Evolutionary conservation across 148 eudicot genomes (phyloP).

Genomic region (Vaccinium darrowii): DNA sequence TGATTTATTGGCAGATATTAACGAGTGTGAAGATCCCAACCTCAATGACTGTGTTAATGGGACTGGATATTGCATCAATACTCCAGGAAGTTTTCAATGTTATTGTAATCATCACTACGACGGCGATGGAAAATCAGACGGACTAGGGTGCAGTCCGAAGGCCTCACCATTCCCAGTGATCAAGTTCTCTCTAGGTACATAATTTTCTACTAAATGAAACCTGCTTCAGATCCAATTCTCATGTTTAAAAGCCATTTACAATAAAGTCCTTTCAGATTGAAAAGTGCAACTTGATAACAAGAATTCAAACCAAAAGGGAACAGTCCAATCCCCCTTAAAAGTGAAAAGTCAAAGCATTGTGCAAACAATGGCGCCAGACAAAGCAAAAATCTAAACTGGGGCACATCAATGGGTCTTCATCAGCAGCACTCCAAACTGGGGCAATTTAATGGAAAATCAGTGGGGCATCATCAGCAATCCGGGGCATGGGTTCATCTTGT

Average conservation of each 20-base stretch:
- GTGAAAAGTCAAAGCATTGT: too few species aligned
- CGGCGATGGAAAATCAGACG: slow-evolving; percentile 24
- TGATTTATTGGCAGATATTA: slow-evolving; percentile 13
- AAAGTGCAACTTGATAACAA: too few species aligned
- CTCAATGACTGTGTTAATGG: neutral
- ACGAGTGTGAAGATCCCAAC: slow-evolving; percentile 24
- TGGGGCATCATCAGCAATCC: too few species aligned
- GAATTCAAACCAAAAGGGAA: too few species aligned
- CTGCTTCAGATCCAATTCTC: neutral
- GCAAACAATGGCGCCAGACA: too few species aligned
- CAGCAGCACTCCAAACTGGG: too few species aligned
- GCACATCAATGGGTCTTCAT: too few species aligned
- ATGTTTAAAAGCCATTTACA: neutral
- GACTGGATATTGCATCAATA: slow-evolving; percentile 16
- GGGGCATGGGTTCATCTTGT: too few species aligned
- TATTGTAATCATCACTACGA: slow-evolving; percentile 12
- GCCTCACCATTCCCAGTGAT: slow-evolving; percentile 10
- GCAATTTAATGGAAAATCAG: too few species aligned
- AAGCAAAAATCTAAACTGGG: too few species aligned
- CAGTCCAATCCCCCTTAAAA: too few species aligned
- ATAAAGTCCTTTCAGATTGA: too few species aligned
- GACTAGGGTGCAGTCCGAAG: slow-evolving; percentile 6
- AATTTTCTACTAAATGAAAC: neutral
- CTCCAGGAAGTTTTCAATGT: slow-evolving; percentile 19
- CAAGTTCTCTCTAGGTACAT: slow-evolving; percentile 24